Base-by-base conservation (phyloP, 768 basidiomycete species). In the Tubosaeta brunneosetosa region DNA sequence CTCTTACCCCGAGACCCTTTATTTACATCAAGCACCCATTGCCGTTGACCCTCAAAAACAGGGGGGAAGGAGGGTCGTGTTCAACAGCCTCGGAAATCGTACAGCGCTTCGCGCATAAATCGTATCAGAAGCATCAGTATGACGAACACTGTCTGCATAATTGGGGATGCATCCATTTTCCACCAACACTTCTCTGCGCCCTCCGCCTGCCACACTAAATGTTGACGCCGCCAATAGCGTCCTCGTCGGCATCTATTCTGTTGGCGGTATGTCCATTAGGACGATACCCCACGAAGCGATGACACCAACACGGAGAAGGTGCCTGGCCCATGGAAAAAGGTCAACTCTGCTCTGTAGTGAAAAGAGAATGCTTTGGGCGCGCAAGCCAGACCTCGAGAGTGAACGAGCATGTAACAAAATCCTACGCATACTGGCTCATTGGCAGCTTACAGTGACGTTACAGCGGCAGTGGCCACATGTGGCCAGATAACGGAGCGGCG, bases 141-240 rank as follows among this genome's bases (percentile, higher is more conserved):
- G 46, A 51, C 49, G 50, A 61, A 55, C 34, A 17, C 43, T 32
- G 44, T 46, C 29, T 56, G 55, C 57, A 51, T 48, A 60, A 55
- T 53, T 52, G 58, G 56, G 47, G 33, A 49, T 47, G 53, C 57
- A 55, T 66, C 66, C 66, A 66, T 68, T 68, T 62, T 52, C 46
- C 36, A 40, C 47, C 14, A 37, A 49, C 50, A 55, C 62, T 62
- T 68, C 58, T 62, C 59, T 66, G 41, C 66, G 60, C 66, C 66
- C 57, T 50, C 50, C 49, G 26, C 50, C 48, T 49, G 44, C 49
- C 56, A 55, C 48, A 37, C 49, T 22, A 31, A 50, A 50, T 47
- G 31, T 47, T 40, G 32, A 46, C 26, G 19, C 54, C 48, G 41
- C 55, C 46, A 56, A 54, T 41, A 47, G 26, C 41, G 49, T 43